phyloP scores from a whole-genome alignment of 306 rosid genomes.

The Rubus parviflorus region DNA sequence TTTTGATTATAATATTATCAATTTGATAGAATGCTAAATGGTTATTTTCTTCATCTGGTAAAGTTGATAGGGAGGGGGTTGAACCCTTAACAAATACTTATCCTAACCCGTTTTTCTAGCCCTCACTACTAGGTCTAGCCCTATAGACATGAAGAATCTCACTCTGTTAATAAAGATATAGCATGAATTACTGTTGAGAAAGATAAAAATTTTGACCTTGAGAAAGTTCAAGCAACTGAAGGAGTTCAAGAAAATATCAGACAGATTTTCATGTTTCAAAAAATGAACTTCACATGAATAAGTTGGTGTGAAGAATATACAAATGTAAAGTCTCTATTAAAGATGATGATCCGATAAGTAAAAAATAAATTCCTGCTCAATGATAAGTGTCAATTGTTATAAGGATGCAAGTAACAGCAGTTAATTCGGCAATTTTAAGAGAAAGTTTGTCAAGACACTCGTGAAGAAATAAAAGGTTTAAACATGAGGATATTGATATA shows the following conservation, averaged over 20 bases:
- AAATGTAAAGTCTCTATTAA: neutral
- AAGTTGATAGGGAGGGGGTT: neutral
- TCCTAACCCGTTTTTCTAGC: neutral
- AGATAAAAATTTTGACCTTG: too few relatives aligned
- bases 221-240: neutral
- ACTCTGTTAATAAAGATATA: neutral
- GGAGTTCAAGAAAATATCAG: neutral
- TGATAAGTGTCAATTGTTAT: too few relatives aligned
- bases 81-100: neutral
- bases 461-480: too few relatives aligned
- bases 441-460: too few relatives aligned
- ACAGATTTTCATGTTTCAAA: neutral
- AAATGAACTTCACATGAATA: too few relatives aligned
- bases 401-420: too few relatives aligned
- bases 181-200: neutral
- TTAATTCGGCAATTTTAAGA: too few relatives aligned
- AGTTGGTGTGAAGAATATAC: neutral
- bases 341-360: neutral
- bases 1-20: neutral
- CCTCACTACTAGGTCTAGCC: neutral
- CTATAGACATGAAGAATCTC: neutral
- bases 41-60: neutral
- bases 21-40: neutral
- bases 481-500: too few relatives aligned
- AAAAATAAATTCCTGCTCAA: too few relatives aligned